Base-by-base conservation (phyloP, 169 alveolate species). In the Plasmodium sp. region DNA sequence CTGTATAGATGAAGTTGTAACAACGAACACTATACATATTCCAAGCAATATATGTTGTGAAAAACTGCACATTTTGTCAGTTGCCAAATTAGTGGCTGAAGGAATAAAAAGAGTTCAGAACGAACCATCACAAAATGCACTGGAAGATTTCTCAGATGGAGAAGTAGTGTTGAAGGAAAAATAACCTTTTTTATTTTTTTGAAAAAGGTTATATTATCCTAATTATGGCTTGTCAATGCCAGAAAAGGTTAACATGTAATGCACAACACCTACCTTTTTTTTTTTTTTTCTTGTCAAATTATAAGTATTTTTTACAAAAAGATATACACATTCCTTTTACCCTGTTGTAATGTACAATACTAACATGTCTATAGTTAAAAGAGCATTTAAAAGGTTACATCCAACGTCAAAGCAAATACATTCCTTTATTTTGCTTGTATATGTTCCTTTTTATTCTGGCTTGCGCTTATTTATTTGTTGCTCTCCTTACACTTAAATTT, bases 91-190 rank as follows among this genome's bases (percentile, higher is more conserved):
- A 58, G 81, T 97, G 48, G 98, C 98, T 36, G 98, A 96, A 91
- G 97, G 97, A 39, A 97, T 96, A 79, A 94, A 97, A 92, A 95
- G 98, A 80, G 93, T 94, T 80, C 95, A 94, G 34, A 93, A 62
- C 82, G 96, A 94, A 71, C 88, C 67, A 84, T 92, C 77, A 95
- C 95, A 81, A 72, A 79, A 48, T 96, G 86, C 90, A 86, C 93
- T 96, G 96, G 96, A 82, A 96, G 96, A 79, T 97, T 97, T 80
- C 96, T 96, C 98, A 96, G 97, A 98, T 97, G 97, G 73, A 96
- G 97, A 27, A 97, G 96, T 81, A 97, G 96, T 86, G 96, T 86
- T 62, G 96, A 83, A 75, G 95, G 96, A 34, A 98, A 98, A 84
- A 98, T 96, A 45, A 98, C 98, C 84, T 97, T 97, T 72, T 98